These are phyloP conservation scores for Komagataella ulmi DNA, from an alignment of 805 yeast species.

Conservation along the genomic window DNA sequence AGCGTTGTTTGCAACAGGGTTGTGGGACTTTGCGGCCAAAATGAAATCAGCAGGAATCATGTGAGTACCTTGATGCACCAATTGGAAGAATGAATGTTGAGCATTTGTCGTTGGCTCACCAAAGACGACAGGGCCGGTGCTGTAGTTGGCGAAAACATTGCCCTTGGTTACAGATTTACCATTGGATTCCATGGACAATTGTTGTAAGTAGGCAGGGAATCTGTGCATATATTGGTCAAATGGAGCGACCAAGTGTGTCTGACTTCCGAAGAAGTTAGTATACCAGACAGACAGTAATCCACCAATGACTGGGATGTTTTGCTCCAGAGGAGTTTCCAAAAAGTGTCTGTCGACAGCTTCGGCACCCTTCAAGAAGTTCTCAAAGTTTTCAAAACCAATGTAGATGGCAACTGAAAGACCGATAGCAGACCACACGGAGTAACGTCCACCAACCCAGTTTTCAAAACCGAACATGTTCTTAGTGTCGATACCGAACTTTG, in stretches of 20 bases:
- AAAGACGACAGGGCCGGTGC: slow-evolving; percentile 89
- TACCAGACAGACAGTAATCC: slow-evolving; percentile 96
- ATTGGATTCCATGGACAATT: slow-evolving; percentile 96
- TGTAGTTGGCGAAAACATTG: slow-evolving; percentile 82
- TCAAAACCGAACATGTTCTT: slow-evolving; percentile 98
- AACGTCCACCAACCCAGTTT: slow-evolving; percentile 99
- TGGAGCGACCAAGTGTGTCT: slow-evolving; percentile 96
- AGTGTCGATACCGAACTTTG: slow-evolving; percentile 93
- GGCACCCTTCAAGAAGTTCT: slow-evolving; percentile 88
- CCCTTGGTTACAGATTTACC: slow-evolving; percentile 96
- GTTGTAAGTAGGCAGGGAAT: slow-evolving; percentile 99
- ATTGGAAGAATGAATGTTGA: slow-evolving; percentile 98
- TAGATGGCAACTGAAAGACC: slow-evolving; percentile 91
- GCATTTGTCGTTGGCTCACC: slow-evolving; percentile 99
- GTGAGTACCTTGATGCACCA: slow-evolving; percentile 98
- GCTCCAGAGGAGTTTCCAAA: slow-evolving; percentile 66
- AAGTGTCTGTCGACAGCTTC: slow-evolving; percentile 95
- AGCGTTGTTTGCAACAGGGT: slow-evolving; percentile 86
- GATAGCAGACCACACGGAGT: slow-evolving; percentile 99
- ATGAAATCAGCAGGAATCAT: slow-evolving; percentile 95
- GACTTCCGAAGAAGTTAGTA: slow-evolving; percentile 96
- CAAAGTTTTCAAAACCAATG: slow-evolving; percentile 93
- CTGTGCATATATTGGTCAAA: slow-evolving; percentile 98
- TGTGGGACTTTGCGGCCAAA: slow-evolving; percentile 93
- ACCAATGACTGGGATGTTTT: slow-evolving; percentile 88